Evolutionary conservation across 108 stramenopile genomes (phyloP), one percentile per base, ranked within the genome.

Genomic region (Cyclostephanos tholiformis): DNA sequence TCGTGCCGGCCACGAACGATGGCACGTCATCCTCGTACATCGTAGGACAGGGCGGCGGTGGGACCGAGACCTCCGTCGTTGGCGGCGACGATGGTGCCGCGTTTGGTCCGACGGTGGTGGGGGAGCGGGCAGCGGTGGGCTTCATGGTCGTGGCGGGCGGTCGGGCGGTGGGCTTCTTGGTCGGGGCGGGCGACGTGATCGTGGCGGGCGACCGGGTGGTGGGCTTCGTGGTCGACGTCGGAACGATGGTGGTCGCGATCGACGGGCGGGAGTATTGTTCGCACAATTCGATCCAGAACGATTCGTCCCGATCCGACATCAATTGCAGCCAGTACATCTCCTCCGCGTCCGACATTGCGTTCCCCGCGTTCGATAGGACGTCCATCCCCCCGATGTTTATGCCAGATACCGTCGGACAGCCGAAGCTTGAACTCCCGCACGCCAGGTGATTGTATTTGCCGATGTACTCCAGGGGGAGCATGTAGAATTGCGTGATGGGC

Each of bases 371-470:
- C n/a, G n/a, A n/a, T n/a, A n/a, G n/a, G n/a, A n/a, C n/a, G n/a
- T n/a, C 39, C 8, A 55, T 55, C 41, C 70, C 65, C 22, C 38
- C 51, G 41, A 75, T 81, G 58, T 71, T 52, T 63, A 82, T 76
- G 29, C 81, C 81, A 25, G 39, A 23, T 0, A 80, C 50, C 11
- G 53, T 55, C 4, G 74, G 69, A 82, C 81, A 82, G 0, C 65
- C 81, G 9, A 62, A 51, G 43, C 39, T 69, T 0, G 59, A 53
- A 68, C 68, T 51, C 13, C 81, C 81, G 46, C 81, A 82, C 7
- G 81, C 81, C 20, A 75, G 62, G 43, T 62, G 49, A 26, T 82
- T 82, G 61, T 72, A 82, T 0, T 70, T 23, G 5, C 74, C 64
- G 9, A 75, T 39, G 16, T 76, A 68, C 13, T 67, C 51, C 8